phyloP scores from a whole-genome alignment of 2,329 filamentous ascomycete genomes.

The Botrytis porri region DNA sequence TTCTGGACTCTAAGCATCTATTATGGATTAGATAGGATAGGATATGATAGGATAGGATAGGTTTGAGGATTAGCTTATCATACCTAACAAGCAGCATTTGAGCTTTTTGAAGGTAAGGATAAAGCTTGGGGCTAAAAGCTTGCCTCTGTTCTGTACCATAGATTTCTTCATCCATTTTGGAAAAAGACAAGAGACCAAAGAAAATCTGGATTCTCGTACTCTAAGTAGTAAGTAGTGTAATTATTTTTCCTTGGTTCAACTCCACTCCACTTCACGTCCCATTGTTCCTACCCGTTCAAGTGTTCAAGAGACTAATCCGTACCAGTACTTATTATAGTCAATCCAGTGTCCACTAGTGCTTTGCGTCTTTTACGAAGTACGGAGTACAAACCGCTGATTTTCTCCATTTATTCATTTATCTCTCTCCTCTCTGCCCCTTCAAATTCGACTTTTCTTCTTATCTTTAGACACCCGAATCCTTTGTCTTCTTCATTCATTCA shows the following conservation, averaged over 20 bases:
- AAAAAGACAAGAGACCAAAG: background rate
- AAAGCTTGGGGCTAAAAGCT: constrained; percentile 4
- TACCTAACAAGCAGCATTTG: background rate
- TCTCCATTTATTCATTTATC: constrained; percentile 9
- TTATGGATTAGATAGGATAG: background rate
- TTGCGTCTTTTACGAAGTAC: background rate
- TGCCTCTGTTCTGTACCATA: background rate
- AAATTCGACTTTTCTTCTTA: background rate
- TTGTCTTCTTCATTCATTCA: background rate
- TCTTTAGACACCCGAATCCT: constrained; percentile 1
- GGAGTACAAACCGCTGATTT: background rate
- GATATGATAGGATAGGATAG: background rate
- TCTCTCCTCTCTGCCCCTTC: background rate
- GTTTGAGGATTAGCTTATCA: background rate
- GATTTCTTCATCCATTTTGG: background rate
- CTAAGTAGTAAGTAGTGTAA: background rate
- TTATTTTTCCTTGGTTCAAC: constrained; percentile 6
- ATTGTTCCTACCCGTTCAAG: background rate
- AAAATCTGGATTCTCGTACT: background rate
- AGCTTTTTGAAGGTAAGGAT: background rate
- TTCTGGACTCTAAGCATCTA: background rate
- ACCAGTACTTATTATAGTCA: background rate
- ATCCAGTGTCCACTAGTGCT: background rate
- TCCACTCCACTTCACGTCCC: constrained; percentile 7
- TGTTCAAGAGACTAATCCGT: constrained; percentile 1